Percentiles rank a stretch among this genome's conserved stretches.
Evolutionary conservation across 495 filamentous ascomycete species (phyloP).

Genomic region (Entonaema liquescens): DNA sequence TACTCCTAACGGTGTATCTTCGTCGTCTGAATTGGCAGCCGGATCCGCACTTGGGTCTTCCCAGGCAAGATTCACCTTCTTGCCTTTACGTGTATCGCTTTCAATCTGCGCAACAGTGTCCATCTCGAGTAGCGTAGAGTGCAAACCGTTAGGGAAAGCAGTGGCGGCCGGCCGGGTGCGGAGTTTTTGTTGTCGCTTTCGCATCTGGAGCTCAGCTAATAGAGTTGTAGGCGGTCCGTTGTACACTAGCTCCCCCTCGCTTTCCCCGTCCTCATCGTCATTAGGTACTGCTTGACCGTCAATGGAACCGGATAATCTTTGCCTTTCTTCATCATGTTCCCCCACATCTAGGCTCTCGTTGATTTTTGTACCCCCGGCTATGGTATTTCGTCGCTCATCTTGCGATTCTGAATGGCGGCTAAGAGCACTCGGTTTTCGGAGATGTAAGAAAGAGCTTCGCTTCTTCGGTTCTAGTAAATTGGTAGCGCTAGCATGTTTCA

Average conservation of each 20-base stretch:
- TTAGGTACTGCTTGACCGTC: conserved; percentile 51
- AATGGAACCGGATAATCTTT: conserved; percentile 26
- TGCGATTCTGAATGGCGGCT: conserved; percentile 37
- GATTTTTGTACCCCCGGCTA: conserved; percentile 28
- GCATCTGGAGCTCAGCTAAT: conserved; percentile 87
- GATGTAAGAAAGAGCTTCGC: conserved; percentile 49
- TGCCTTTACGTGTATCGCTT: conserved; percentile 74
- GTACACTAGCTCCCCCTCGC: conserved; percentile 55
- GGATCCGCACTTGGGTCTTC: conserved; percentile 66
- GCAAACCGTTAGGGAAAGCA: conserved; percentile 77
- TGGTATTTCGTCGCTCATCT: conserved; percentile 34
- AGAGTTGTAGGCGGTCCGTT: conserved; percentile 85
- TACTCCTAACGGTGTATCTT: conserved; percentile 87
- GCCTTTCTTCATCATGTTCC: conserved; percentile 47
- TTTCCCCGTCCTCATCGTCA: conserved; percentile 52
- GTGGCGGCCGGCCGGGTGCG: conserved; percentile 74
- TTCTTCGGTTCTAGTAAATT: conserved; percentile 46
- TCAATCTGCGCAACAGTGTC: conserved; percentile 91
- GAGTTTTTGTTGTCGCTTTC: conserved; percentile 82
- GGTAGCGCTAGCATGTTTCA: conserved; percentile 37
- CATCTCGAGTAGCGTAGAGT: conserved; percentile 87
- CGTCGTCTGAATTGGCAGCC: conserved; percentile 60
- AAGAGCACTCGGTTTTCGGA: conserved; percentile 45
- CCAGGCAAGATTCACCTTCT: conserved; percentile 88
- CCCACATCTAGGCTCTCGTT: conserved; percentile 32